phyloP scores from a whole-genome alignment of 2,329 filamentous ascomycete genomes.

The Fonsecaea nubica region DNA sequence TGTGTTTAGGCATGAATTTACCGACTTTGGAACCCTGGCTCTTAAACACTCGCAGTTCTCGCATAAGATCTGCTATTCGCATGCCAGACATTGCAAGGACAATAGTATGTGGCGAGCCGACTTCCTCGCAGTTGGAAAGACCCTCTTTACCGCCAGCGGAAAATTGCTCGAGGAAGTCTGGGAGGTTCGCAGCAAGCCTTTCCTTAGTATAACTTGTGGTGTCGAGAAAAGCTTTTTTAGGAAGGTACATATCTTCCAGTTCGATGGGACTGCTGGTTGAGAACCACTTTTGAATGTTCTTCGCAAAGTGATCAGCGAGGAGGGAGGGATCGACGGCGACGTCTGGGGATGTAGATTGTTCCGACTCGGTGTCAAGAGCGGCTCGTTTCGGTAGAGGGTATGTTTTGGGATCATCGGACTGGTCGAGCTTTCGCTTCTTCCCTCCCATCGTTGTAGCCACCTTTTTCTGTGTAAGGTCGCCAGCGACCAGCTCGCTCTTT shows the following conservation, averaged over 20 bases:
- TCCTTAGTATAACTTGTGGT: conserved; percentile 74
- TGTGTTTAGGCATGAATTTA: conserved; percentile 97
- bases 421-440: conserved; percentile 26
- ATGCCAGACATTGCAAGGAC: conserved; percentile 85
- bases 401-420: conserved; percentile 14
- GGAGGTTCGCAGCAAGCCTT: conserved; percentile 74
- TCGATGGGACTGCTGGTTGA: conserved; percentile 83
- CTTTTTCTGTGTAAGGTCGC: not conserved
- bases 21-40: conserved; percentile 73
- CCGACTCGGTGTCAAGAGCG: conserved; percentile 1
- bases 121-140: conserved; percentile 70
- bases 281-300: conserved; percentile 72
- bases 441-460: not conserved
- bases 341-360: conserved; percentile 59
- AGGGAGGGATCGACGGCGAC: conserved; percentile 81
- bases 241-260: conserved; percentile 79
- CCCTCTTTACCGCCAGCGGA: conserved; percentile 61
- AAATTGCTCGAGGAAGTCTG: conserved; percentile 74
- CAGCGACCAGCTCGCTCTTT: not conserved
- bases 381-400: conserved; percentile 21
- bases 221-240: conserved; percentile 79
- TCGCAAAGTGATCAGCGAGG: conserved; percentile 82
- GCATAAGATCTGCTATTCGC: conserved; percentile 82
- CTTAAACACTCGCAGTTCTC: conserved; percentile 41
- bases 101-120: conserved; percentile 81